Conservation (phyloP, 1,284 basidiomycete species). For the Cutaneotrichosporon sp. region DNA sequence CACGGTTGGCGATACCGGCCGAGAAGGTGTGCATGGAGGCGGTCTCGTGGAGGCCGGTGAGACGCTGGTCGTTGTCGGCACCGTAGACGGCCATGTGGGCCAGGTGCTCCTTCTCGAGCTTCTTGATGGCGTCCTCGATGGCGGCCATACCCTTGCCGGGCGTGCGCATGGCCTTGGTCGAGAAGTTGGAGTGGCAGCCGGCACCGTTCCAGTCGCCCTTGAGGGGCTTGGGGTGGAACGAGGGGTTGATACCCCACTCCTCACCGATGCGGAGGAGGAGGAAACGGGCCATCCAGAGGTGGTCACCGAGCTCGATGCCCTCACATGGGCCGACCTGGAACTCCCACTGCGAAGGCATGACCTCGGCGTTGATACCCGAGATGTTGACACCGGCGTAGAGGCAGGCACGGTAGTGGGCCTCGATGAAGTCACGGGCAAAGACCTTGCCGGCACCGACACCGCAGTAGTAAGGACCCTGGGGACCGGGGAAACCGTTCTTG, state of each 20-base stretch:
- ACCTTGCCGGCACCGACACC: constrained; percentile 97
- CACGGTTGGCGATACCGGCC: constrained; percentile 95
- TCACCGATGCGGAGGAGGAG: constrained; percentile 89
- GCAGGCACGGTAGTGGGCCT: constrained; percentile 91
- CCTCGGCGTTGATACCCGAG: constrained; percentile 99
- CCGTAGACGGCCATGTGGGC: constrained; percentile 96
- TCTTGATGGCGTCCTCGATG: constrained; percentile 91
- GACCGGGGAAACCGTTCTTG: constrained; percentile 97
- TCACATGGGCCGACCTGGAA: constrained; percentile 99
- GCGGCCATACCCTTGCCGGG: constrained; percentile 81
- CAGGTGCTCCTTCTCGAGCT: constrained; percentile 72
- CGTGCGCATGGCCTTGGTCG: constrained; percentile 85
- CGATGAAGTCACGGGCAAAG: constrained; percentile 96
- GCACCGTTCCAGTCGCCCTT: constrained; percentile 99
- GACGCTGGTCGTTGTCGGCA: constrained; percentile 88
- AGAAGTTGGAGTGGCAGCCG: constrained; percentile 93
- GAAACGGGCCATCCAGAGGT: constrained; percentile 94
- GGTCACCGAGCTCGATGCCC: constrained; percentile 97
- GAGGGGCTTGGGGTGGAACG: constrained; percentile 99
- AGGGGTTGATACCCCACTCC: constrained; percentile 89
- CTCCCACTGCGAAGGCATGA: constrained; percentile 99
- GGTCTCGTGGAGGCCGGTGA: constrained; percentile 91
- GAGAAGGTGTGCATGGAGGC: constrained; percentile 90
- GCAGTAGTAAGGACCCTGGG: constrained; percentile 99
- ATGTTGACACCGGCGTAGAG: constrained; percentile 96